Evolutionary conservation across 2,329 filamentous ascomycete species (phyloP), one percentile per base, ranked within the genome.

Genomic region (Fusarium praegraminearum): DNA sequence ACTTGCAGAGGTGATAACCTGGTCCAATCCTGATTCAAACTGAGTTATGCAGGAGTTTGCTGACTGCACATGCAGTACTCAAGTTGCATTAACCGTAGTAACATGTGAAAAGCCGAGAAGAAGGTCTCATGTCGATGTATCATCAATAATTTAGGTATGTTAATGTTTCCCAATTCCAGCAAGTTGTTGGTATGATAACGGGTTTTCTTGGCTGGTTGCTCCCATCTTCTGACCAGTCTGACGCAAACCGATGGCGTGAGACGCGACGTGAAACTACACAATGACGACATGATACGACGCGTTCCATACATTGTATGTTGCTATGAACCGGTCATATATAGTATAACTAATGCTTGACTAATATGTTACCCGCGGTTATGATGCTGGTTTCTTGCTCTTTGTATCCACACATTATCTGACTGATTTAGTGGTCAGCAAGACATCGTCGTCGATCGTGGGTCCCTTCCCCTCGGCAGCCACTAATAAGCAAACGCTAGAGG

Each of bases 371-470:
- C 22, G 13, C 22, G 18, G 43, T 11, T 28, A 30, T n/a, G 2
- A 45, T 13, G 18, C 11, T 3, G 7, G 26, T 30, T 30, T n/a
- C 16, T 45, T 18, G 11, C 3, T 45, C 41, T 18, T 4, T 15
- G 20, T 51, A 36, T 22, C 49, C 49, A 52, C 35, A 52, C 28
- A 22, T 52, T 41, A 18, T 12, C 24, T 52, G 49, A 52, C 49
- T 52, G 49, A 52, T 40, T 30, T n/a, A 30, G 8, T 52, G 49
- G 49, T 52, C 49, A 52, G 49, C 49, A 52, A 32, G 22, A 26
- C 33, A 52, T 30, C 49, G 40, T 52, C 49, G 5, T 30, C 33
- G 49, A 52, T 52, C 49, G 49, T 30, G 35, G 49, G 49, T 52
- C 49, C 24, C 9, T 38, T 41, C 35, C 24, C 49, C 35, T 52